A percentile compares a stretch with the other conserved stretches of the same genome.
Evolutionary conservation across 257 asterid species (phyloP).

Genomic region (Thymus quinquecostatus): DNA sequence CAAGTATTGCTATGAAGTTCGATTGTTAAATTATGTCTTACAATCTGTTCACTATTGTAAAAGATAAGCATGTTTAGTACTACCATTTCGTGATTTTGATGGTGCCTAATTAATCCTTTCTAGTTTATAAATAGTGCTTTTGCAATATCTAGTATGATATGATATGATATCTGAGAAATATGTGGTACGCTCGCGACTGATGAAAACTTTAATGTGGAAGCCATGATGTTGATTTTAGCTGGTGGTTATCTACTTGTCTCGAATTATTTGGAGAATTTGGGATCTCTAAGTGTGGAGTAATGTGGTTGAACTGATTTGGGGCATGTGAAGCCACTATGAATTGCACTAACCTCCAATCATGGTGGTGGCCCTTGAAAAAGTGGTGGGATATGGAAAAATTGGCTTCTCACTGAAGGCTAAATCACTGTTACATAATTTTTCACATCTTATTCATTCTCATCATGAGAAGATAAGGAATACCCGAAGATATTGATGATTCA

Average conservation of each 20-base stretch:
- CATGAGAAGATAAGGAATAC: slow-evolving; percentile 27
- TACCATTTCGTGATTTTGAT: slow-evolving; percentile 11
- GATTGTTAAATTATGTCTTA: neutral
- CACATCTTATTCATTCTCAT: slow-evolving; percentile 37
- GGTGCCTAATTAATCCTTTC: neutral
- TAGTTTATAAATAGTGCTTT: slow-evolving; percentile 15
- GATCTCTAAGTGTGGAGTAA: slow-evolving; percentile 41
- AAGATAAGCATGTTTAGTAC: neutral
- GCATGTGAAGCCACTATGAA: slow-evolving; percentile 54
- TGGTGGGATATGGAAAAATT: slow-evolving; percentile 43
- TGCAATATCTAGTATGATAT: slow-evolving; percentile 13
- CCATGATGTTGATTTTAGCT: slow-evolving; percentile 34
- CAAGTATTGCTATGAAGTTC: neutral
- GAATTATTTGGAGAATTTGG: slow-evolving; percentile 29
- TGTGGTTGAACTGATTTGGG: slow-evolving; percentile 43
- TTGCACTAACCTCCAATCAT: slow-evolving; percentile 50
- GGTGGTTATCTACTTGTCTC: slow-evolving; percentile 40
- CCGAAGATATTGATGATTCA: slow-evolving; percentile 17
- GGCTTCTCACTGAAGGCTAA: slow-evolving; percentile 23
- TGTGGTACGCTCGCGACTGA: slow-evolving; percentile 43
- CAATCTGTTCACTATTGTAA: slow-evolving; percentile 6
- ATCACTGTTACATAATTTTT: slow-evolving; percentile 15
- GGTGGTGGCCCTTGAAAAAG: slow-evolving; percentile 53
- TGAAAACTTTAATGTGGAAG: slow-evolving; percentile 29
- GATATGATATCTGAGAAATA: slow-evolving; percentile 39